Conservation (phyloP, 1,139 yeast species). For the Scheffersomyces illinoinensis region DNA sequence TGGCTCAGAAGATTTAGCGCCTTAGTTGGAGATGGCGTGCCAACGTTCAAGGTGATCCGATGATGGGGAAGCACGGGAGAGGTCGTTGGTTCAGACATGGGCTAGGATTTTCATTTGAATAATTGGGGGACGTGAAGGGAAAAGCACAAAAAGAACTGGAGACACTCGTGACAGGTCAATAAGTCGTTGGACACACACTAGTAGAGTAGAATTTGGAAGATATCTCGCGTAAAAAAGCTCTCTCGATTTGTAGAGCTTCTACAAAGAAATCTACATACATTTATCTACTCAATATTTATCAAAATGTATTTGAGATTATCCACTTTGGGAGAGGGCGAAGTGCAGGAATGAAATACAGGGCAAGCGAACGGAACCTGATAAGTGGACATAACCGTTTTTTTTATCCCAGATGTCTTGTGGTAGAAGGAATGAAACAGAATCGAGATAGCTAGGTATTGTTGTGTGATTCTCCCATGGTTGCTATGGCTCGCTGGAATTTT, state of each 20-base stretch:
- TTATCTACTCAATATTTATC: neutral
- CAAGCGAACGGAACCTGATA: no score
- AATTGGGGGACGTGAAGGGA: neutral
- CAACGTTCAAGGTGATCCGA: conserved; percentile 2
- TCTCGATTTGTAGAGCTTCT: neutral
- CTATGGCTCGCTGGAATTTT: no score
- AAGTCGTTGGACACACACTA: neutral
- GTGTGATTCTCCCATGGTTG: no score
- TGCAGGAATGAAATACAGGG: neutral
- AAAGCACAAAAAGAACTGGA: neutral
- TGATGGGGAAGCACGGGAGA: neutral
- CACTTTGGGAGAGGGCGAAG: neutral
- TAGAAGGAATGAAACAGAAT: no score
- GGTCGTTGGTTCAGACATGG: neutral
- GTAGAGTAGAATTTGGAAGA: no score
- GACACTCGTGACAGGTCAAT: neutral
- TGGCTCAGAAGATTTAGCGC: neutral
- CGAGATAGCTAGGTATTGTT: no score
- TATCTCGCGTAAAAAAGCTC: neutral
- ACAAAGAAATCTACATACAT: no score
- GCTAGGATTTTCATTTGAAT: neutral
- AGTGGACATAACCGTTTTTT: no score
- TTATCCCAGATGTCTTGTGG: no score
- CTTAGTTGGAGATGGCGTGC: neutral
- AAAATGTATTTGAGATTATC: neutral